Conservation (phyloP, 2,329 filamentous ascomycete species). For the Fusarium mundagurra region DNA sequence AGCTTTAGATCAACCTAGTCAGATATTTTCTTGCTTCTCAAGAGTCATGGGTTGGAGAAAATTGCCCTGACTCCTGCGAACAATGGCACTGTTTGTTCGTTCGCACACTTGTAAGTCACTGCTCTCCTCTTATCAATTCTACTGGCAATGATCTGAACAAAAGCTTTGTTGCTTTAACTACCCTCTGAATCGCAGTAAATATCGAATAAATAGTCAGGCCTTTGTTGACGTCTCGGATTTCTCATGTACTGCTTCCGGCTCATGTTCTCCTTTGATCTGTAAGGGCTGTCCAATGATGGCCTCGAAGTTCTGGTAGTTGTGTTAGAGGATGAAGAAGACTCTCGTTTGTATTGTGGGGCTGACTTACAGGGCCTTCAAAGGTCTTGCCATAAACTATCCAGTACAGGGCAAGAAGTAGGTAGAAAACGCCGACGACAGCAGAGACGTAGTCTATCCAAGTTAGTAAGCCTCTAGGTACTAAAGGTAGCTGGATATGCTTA, state of each 20-base stretch:
- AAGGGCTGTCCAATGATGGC: neutral
- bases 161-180: fast-evolving
- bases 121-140: fast-evolving
- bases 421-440: constrained; percentile 2
- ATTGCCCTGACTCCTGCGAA: fast-evolving
- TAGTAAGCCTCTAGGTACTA: fast-evolving
- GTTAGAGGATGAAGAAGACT: neutral
- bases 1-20: neutral
- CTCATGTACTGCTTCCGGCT: neutral
- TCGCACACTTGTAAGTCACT: neutral
- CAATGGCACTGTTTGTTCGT: neutral
- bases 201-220: neutral
- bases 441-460: neutral
- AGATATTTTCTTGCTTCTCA: neutral
- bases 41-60: neutral
- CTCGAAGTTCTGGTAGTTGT: neutral
- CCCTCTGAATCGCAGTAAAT: neutral
- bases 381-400: neutral
- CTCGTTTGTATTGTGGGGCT: fast-evolving
- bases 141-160: fast-evolving
- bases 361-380: constrained; percentile 12
- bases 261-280: neutral
- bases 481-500: fast-evolving
- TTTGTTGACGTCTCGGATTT: neutral
- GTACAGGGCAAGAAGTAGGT: neutral